phyloP scores from a whole-genome alignment of 768 basidiomycete species.

The Agrocybe praecox region DNA sequence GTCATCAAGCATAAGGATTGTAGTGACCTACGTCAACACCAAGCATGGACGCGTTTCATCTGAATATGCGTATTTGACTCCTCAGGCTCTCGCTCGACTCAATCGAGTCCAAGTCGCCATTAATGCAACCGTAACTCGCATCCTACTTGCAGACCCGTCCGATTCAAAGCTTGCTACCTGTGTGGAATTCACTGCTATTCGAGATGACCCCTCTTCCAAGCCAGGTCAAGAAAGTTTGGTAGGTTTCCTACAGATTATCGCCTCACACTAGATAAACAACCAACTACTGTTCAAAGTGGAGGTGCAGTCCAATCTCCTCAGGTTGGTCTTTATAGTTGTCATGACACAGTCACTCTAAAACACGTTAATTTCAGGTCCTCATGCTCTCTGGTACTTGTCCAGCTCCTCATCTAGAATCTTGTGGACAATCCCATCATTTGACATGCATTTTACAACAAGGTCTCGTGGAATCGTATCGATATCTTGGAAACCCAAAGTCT shows the following conservation, averaged over 20 bases:
- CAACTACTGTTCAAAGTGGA: constrained; percentile 36
- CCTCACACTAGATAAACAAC: background rate
- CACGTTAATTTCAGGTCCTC: constrained; percentile 44
- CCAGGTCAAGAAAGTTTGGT: constrained; percentile 54
- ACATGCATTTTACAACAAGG: constrained; percentile 48
- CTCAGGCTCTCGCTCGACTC: constrained; percentile 60
- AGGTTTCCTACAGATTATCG: constrained; percentile 19
- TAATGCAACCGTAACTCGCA: constrained; percentile 55
- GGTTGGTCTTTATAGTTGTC: constrained; percentile 24
- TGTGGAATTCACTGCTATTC: constrained; percentile 47
- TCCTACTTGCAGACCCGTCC: constrained; percentile 49
- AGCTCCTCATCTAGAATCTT: constrained; percentile 61
- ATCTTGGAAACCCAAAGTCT: constrained; percentile 32
- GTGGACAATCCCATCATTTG: constrained; percentile 70
- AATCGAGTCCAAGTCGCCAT: constrained; percentile 68
- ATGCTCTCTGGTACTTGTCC: constrained; percentile 83
- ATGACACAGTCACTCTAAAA: background rate
- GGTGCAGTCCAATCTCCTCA: constrained; percentile 69
- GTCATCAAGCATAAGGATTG: background rate
- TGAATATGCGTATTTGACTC: constrained; percentile 68
- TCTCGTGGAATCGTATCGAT: constrained; percentile 51
- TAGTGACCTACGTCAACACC: constrained; percentile 70
- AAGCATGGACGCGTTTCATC: constrained; percentile 58
- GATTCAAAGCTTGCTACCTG: constrained; percentile 44
- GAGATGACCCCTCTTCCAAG: constrained; percentile 34